Percentiles rank a stretch among this genome's conserved stretches.
phyloP scores from a whole-genome alignment of 495 filamentous ascomycete species.

The Daldinia vernicosa region DNA sequence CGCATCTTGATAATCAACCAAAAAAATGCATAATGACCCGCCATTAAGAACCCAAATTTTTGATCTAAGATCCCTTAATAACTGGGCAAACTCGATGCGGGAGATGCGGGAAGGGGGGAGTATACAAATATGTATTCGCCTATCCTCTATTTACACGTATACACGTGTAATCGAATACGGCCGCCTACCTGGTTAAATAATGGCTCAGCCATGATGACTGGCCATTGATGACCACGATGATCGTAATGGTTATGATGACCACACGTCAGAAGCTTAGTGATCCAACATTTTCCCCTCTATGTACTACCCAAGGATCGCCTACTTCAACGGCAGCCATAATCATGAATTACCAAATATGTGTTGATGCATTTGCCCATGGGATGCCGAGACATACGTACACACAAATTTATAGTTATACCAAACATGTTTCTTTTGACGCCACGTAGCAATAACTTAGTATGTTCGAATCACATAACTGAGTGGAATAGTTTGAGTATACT shows the following conservation, averaged over 20 bases:
- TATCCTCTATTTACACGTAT: slow-evolving; percentile 37
- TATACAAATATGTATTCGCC: slow-evolving; percentile 10
- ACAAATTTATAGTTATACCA: background rate
- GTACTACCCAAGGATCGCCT: background rate
- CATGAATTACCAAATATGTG: slow-evolving; percentile 19
- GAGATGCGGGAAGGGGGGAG: background rate
- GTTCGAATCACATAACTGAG: background rate
- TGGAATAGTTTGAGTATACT: background rate
- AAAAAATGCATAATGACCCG: slow-evolving; percentile 28
- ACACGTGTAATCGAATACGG: slow-evolving; percentile 3
- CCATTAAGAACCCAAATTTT: slow-evolving; percentile 11
- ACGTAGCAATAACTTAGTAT: slow-evolving; percentile 8
- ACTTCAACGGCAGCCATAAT: background rate
- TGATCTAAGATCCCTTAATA: slow-evolving; percentile 9
- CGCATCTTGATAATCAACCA: slow-evolving; percentile 21
- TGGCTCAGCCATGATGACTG: slow-evolving; percentile 17
- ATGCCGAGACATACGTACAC: slow-evolving; percentile 5
- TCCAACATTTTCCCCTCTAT: slow-evolving; percentile 12
- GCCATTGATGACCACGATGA: too few species aligned
- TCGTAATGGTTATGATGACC: background rate
- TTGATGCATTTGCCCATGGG: slow-evolving; percentile 20
- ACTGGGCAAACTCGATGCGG: background rate
- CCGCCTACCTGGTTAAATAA: slow-evolving; percentile 4
- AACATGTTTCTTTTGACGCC: background rate
- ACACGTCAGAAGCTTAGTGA: slow-evolving; percentile 26